Evolutionary conservation across 108 stramenopile species (phyloP), one percentile per base, ranked within the genome.

Genomic region (Phaeodactylum tricornutum): DNA sequence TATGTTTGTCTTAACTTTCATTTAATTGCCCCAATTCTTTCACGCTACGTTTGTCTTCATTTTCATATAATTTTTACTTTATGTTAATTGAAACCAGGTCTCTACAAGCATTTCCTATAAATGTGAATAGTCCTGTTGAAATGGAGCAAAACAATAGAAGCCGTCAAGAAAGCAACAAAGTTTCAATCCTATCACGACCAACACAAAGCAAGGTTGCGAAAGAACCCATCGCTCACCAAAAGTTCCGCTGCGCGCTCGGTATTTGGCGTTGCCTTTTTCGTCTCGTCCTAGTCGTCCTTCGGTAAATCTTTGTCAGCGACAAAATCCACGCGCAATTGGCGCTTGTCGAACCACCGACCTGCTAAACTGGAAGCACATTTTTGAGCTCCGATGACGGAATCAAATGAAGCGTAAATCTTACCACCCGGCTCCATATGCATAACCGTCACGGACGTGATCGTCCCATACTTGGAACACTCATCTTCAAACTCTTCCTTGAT

Each of bases 271-370:
- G 11, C 14, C 11, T 34, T 34, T 34, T 14, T 34, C 33, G 11
- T 34, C 11, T 9, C 17, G 42, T 8, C 28, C 27, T 47, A 47
- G 6, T 29, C 47, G 8, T 47, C 9, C 47, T 47, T 47, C 15
- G 55, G 55, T 21, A 60, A 16, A 12, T 53, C 61, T 9, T 23
- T 25, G 9, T 43, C 50, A 1, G 66, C 52, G 15, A 92, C 79
- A 61, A 69, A 93, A 45, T 89, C 85, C 4, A 94, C 93, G 19
- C 67, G 64, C 17, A 96, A 67, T 59, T 90, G 85, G 21, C 93
- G 71, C 61, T 86, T 83, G 48, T 92, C 95, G 55, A 96, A 96
- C 87, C 86, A 96, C 27, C 95, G 72, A 11, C 95, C 95, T 29
- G 92, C 83, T 16, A 96, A 71, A 55, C 66, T 85, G n/a, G 74